Evolutionary conservation across 1,284 basidiomycete species (phyloP).

Genomic region (Chiua sp.): DNA sequence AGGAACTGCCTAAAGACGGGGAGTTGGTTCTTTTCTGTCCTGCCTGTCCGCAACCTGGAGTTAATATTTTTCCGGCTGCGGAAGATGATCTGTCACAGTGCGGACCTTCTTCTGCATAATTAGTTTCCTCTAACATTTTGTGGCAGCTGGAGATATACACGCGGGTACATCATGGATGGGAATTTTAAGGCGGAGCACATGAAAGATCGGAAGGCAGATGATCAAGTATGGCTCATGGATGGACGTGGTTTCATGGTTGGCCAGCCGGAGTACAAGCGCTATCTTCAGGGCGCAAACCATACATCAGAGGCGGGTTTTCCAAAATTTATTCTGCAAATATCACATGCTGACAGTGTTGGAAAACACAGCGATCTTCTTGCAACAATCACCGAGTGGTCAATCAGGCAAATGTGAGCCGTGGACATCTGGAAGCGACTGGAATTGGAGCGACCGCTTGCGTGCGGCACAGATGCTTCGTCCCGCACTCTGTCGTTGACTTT

Average conservation of each 20-base stretch:
- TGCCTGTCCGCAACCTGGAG: slow-evolving; percentile 17
- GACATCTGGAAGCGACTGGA: slow-evolving; percentile 6
- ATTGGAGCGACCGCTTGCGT: not conserved
- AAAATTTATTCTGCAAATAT: no score
- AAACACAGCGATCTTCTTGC: slow-evolving; percentile 1
- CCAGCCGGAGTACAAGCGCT: not conserved
- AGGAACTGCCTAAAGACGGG: not conserved
- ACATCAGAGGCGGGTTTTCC: not conserved
- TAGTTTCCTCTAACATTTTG: no score
- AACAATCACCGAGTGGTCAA: slow-evolving; percentile 16
- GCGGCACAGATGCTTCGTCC: not conserved
- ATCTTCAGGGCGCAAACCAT: not conserved
- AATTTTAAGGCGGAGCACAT: slow-evolving; percentile 21
- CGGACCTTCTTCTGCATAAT: no score
- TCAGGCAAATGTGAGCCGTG: not conserved
- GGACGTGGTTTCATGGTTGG: slow-evolving; percentile 12
- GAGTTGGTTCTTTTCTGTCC: slow-evolving; percentile 17
- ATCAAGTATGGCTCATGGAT: slow-evolving; percentile 19
- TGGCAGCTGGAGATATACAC: slow-evolving; percentile 8
- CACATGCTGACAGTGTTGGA: no score
- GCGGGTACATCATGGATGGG: slow-evolving; percentile 12
- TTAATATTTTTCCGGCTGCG: slow-evolving; percentile 4
- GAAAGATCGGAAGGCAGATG: not conserved
- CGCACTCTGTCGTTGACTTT: not conserved
- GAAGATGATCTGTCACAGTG: no score